Evolutionary conservation across 2,329 filamentous ascomycete genomes (phyloP).

Genomic region (Dothideomycetes sp.): DNA sequence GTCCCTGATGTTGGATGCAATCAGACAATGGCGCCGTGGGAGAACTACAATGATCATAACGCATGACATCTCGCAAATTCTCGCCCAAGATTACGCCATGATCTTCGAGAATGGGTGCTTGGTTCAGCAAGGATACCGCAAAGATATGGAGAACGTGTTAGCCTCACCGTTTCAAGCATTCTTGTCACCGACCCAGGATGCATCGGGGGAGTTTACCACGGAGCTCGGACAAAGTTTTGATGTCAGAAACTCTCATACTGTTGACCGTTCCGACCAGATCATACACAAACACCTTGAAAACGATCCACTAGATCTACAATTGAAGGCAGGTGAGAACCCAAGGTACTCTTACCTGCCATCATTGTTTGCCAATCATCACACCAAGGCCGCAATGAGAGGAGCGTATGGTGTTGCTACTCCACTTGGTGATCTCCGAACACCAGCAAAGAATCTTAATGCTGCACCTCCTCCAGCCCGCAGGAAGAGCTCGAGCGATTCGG

Average conservation of each 20-base stretch:
- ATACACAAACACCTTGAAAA: neutral
- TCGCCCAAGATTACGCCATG: conserved; percentile 65
- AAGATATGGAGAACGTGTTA: conserved; percentile 39
- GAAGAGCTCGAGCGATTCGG: neutral
- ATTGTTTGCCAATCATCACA: conserved; percentile 16
- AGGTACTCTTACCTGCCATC: conserved; percentile 21
- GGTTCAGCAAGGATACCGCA: conserved; percentile 58
- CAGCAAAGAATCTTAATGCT: neutral
- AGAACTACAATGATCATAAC: conserved; percentile 93
- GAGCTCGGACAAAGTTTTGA: too few relatives aligned
- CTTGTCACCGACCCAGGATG: too few relatives aligned
- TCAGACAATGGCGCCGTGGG: conserved; percentile 65
- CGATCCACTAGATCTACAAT: conserved; percentile 23
- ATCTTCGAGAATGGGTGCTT: conserved; percentile 63
- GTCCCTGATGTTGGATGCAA: conserved; percentile 59
- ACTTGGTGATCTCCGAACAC: conserved; percentile 1
- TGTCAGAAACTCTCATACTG: too few relatives aligned
- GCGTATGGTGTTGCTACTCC: conserved; percentile 5
- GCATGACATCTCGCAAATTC: conserved; percentile 74
- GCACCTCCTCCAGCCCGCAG: neutral
- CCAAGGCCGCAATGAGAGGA: conserved; percentile 3
- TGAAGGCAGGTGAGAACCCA: conserved; percentile 22
- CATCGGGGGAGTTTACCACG: too few relatives aligned
- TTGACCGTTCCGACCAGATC: too few relatives aligned
- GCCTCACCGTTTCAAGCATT: conserved; percentile 26